A percentile compares a stretch with the other conserved stretches of the same genome.
phyloP scores from a whole-genome alignment of 257 asterid genomes.

The Nicotiana obtusifolia region DNA sequence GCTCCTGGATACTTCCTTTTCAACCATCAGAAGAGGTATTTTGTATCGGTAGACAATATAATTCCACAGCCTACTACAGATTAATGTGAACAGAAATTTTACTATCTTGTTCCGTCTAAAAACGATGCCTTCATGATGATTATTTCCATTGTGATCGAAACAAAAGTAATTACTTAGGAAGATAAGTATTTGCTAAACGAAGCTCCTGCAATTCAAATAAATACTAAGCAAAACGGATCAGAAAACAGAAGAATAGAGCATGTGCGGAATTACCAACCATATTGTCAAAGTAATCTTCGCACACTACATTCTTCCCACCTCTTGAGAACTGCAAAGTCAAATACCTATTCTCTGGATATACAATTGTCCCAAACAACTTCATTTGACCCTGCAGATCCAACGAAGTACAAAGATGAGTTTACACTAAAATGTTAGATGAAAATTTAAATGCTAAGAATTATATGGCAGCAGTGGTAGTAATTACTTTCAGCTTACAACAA shows the following conservation, averaged over 20 bases:
- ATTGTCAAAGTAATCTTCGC: slow-evolving; percentile 83
- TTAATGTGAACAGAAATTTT: neutral
- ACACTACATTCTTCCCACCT: slow-evolving; percentile 82
- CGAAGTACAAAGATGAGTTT: neutral
- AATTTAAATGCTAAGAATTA: neutral
- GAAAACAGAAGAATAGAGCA: slow-evolving; percentile 5
- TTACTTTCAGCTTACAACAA: neutral
- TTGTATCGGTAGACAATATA: neutral
- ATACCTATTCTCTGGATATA: slow-evolving; percentile 78
- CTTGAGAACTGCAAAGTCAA: slow-evolving; percentile 79
- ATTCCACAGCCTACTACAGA: neutral
- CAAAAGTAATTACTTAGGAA: neutral
- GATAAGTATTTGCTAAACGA: neutral
- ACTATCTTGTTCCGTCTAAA: neutral
- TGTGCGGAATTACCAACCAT: slow-evolving; percentile 42
- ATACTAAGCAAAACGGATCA: slow-evolving; percentile 4
- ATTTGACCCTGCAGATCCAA: slow-evolving; percentile 59
- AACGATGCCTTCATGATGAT: neutral
- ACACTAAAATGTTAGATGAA: neutral
- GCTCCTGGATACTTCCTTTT: slow-evolving; percentile 2
- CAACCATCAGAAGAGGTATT: neutral
- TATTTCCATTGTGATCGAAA: neutral
- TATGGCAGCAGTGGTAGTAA: too few species aligned
- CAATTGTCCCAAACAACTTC: slow-evolving; percentile 91
- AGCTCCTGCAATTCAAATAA: slow-evolving; percentile 4